Percentiles rank a stretch among this genome's conserved stretches.
phyloP scores from a whole-genome alignment of 73 alveolate species.

The Paramecium bursaria region DNA sequence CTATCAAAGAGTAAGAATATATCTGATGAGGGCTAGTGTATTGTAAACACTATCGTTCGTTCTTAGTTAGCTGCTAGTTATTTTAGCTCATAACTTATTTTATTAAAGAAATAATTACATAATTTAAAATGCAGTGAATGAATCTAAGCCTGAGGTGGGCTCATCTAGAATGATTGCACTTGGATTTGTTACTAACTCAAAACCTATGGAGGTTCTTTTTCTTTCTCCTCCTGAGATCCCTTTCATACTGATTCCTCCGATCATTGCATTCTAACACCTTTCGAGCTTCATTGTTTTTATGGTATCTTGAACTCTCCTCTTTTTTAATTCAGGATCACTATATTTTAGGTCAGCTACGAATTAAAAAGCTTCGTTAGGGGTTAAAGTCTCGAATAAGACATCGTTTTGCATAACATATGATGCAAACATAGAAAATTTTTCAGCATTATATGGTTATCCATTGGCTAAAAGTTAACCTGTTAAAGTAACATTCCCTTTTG shows the following conservation, averaged over 20 bases:
- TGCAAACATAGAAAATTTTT: constrained; percentile 48
- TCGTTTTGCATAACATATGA: constrained; percentile 84
- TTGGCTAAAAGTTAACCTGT: constrained; percentile 64
- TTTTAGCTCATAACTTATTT: constrained; percentile 49
- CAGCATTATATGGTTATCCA: constrained; percentile 23
- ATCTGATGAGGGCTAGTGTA: constrained; percentile 74
- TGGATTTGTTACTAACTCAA: constrained; percentile 72
- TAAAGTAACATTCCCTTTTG: neutral
- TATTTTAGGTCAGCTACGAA: constrained; percentile 75
- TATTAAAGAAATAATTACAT: constrained; percentile 52
- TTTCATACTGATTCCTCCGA: neutral
- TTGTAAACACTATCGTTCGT: constrained; percentile 63
- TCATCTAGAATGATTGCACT: constrained; percentile 72
- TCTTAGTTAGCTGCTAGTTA: constrained; percentile 33
- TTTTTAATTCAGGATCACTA: constrained; percentile 19
- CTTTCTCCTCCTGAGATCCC: constrained; percentile 80
- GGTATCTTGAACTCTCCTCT: constrained; percentile 43
- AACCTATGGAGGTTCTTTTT: constrained; percentile 75
- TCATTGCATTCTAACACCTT: constrained; percentile 2
- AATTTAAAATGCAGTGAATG: constrained; percentile 67
- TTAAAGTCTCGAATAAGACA: constrained; percentile 73
- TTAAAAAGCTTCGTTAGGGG: constrained; percentile 76
- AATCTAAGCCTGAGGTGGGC: constrained; percentile 72
- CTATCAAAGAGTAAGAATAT: constrained; percentile 68
- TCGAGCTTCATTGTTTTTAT: constrained; percentile 57